phyloP scores from a whole-genome alignment of 257 asterid genomes.

The Ocimum tenuiflorum region DNA sequence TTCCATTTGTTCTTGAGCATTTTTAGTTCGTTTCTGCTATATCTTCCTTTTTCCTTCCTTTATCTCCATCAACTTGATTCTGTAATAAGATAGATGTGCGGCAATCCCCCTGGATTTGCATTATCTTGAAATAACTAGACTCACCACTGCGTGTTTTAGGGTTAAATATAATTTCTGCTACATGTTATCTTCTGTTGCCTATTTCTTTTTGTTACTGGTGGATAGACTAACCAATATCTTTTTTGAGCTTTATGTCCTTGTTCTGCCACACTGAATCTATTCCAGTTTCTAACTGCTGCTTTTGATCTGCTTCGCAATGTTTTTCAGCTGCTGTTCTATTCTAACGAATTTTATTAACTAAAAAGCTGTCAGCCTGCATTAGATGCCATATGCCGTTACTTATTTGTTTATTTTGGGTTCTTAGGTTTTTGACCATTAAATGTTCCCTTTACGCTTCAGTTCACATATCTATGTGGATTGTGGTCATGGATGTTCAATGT shows the following conservation, averaged over 20 bases:
- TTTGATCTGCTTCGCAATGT: background rate
- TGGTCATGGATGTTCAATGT: background rate
- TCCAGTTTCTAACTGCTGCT: constrained; percentile 13
- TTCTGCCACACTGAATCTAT: background rate
- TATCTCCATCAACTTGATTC: constrained; percentile 11
- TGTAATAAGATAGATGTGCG: background rate
- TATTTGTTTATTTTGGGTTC: background rate
- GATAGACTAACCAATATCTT: background rate
- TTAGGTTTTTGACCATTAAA: background rate
- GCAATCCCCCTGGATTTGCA: background rate
- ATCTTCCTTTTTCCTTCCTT: no score
- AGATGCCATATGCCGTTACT: background rate
- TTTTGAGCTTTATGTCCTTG: background rate
- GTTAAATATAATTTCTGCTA: background rate
- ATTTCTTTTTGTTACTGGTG: background rate
- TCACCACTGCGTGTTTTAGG: constrained; percentile 9
- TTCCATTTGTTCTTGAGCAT: no score
- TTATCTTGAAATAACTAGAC: background rate
- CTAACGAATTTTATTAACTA: background rate
- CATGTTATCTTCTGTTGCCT: background rate
- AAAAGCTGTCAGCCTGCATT: background rate
- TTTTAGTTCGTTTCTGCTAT: no score
- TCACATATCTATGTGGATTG: background rate
- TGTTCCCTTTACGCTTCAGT: background rate
- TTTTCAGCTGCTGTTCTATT: background rate